These are phyloP conservation scores for Neophaeococcomyces aloes DNA, from an alignment of 2,329 filamentous ascomycete species.

Conservation along the genomic window DNA sequence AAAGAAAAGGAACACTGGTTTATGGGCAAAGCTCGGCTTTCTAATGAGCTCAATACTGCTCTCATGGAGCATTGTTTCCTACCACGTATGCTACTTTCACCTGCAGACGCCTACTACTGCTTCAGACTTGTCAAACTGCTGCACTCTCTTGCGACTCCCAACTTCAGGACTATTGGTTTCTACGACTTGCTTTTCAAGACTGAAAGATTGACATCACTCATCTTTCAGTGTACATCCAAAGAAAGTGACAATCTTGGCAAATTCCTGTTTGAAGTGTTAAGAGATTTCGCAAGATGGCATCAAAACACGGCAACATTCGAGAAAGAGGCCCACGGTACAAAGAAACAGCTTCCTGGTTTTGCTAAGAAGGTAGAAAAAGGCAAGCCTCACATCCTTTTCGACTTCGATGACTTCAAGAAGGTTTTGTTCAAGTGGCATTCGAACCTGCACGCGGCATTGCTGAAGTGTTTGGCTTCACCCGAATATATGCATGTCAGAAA, in stretches of 20 bases:
- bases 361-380: conserved; percentile 63
- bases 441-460: conserved; percentile 66
- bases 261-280: conserved; percentile 72
- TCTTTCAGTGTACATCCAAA: conserved; percentile 80
- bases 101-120: conserved; percentile 78
- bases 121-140: conserved; percentile 80
- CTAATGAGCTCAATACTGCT: conserved; percentile 59
- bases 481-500: conserved; percentile 99
- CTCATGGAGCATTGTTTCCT: conserved; percentile 85
- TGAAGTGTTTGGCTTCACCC: conserved; percentile 65
- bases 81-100: conserved; percentile 74
- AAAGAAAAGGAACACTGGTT: conserved; percentile 76
- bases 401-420: conserved; percentile 77
- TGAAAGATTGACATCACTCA: conserved; percentile 67
- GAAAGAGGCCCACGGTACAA: conserved; percentile 63
- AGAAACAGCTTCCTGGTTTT: conserved; percentile 64
- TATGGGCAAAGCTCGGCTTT: conserved; percentile 50
- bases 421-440: conserved; percentile 86
- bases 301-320: conserved; percentile 65
- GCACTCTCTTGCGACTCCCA: conserved; percentile 71
- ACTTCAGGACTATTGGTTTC: conserved; percentile 76
- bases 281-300: conserved; percentile 78
- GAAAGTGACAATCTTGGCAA: conserved; percentile 90
- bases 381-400: conserved; percentile 60
- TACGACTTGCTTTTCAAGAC: conserved; percentile 76